Conservation (phyloP, 2,329 filamentous ascomycete genomes). For the Verticillium zaregamsianum region DNA sequence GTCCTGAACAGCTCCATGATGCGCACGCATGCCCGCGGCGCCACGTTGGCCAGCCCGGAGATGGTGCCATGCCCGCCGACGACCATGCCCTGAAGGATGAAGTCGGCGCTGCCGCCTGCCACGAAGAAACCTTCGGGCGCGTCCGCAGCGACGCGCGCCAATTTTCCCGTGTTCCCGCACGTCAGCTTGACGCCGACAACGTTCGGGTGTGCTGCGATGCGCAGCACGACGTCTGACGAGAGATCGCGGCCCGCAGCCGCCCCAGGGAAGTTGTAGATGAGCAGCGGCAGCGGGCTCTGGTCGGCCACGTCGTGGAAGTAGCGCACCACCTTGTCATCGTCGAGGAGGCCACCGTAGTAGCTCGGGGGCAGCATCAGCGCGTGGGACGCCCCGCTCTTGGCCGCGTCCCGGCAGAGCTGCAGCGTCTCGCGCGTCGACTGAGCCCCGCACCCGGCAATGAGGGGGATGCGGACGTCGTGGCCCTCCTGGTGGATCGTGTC, state of each 20-base stretch:
- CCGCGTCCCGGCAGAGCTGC: constrained; percentile 60
- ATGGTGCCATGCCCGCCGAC: constrained; percentile 70
- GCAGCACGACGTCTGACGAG: constrained; percentile 50
- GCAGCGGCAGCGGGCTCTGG: constrained; percentile 51
- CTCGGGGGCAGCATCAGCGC: constrained; percentile 64
- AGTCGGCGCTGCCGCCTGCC: constrained; percentile 70
- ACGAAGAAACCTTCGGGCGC: constrained; percentile 51
- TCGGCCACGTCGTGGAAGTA: constrained; percentile 60
- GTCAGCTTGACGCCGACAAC: constrained; percentile 62
- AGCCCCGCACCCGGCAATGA: constrained; percentile 67
- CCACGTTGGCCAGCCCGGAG: constrained; percentile 66
- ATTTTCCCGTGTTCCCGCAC: constrained; percentile 60
- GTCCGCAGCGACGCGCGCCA: constrained; percentile 52
- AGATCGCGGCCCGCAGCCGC: constrained; percentile 55
- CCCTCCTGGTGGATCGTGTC: constrained; percentile 58
- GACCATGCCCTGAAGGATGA: constrained; percentile 65
- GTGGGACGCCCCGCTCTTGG: constrained; percentile 60
- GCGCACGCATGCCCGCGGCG: constrained; percentile 60
- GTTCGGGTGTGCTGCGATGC: constrained; percentile 48
- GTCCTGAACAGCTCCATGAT: constrained; percentile 55
- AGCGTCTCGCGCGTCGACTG: constrained; percentile 66
- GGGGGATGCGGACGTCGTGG: constrained; percentile 58
- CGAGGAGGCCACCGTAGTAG: constrained; percentile 62
- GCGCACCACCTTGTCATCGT: constrained; percentile 49
- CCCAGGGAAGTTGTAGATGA: constrained; percentile 62